These are phyloP conservation scores for Ceratonia siliqua DNA, from an alignment of 306 rosid genomes.

Conservation along the genomic window DNA sequence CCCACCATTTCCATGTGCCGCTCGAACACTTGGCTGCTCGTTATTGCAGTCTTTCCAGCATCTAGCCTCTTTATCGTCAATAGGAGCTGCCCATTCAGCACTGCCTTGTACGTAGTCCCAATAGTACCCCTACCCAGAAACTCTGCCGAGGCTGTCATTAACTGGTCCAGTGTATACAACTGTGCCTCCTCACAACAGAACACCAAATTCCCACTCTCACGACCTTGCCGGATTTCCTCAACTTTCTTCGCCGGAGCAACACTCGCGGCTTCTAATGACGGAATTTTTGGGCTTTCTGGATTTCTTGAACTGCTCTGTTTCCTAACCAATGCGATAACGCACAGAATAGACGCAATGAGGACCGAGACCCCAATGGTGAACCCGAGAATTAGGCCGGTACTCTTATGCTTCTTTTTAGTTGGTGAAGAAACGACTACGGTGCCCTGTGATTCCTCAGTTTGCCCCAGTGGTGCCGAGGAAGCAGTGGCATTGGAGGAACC, in stretches of 20 bases:
- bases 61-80: slow-evolving; percentile 90
- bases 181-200: slow-evolving; percentile 70
- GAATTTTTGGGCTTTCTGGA: slow-evolving; percentile 9
- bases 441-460: slow-evolving; percentile 61
- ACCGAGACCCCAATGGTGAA: slow-evolving; percentile 41
- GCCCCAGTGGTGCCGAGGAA: slow-evolving; percentile 47
- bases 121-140: slow-evolving; percentile 77
- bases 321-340: slow-evolving; percentile 37
- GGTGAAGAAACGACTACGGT: slow-evolving; percentile 50
- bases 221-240: slow-evolving; percentile 38
- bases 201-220: slow-evolving; percentile 62
- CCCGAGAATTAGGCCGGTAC: slow-evolving; percentile 53
- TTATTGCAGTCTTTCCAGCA: slow-evolving; percentile 53
- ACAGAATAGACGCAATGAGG: slow-evolving; percentile 34
- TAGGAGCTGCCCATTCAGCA: slow-evolving; percentile 57
- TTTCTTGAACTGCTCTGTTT: slow-evolving; percentile 24
- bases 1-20: slow-evolving; percentile 70
- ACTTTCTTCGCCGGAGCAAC: slow-evolving; percentile 25
- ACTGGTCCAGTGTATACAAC: slow-evolving; percentile 67
- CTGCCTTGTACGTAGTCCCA: slow-evolving; percentile 92
- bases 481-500: slow-evolving; percentile 44
- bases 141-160: slow-evolving; percentile 95
- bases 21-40: slow-evolving; percentile 61
- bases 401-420: slow-evolving; percentile 36
- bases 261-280: slow-evolving; percentile 5